Evolutionary conservation across 176 grass and related monocot species (phyloP), one percentile per base, ranked within the genome.

Genomic region (Leersia perrieri): DNA sequence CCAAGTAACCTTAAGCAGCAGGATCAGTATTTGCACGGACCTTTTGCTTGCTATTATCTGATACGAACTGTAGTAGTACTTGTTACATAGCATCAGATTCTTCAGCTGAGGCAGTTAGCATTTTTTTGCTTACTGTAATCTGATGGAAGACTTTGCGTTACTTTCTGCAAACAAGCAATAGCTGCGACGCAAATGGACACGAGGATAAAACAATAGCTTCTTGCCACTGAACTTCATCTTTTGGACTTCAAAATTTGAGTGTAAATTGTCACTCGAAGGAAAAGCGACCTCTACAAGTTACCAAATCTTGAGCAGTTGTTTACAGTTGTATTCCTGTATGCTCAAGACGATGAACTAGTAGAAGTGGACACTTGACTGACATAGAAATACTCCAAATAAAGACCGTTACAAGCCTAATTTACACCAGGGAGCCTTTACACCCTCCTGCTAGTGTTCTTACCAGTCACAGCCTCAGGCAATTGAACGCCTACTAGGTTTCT

Each of bases 381-480:
- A 67, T 31, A 22, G 16, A 82, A 90, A 68, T 30, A 67, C 78
- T 73, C 57, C 82, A 80, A 35, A 47, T 85, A 26, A 51, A 40
- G 60, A 62, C 36, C n/a, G 11, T 47, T 31, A 74, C 44, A 73
- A 78, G 47, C 67, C 73, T 82, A 86, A 73, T 90, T 90, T 86
- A 90, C 83, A 90, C 44, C 68, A 16, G 3, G n/a, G 31, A 60
- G 33, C 11, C 7, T 34, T 12, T 45, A 34, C 33, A n/a, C 44
- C 78, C 33, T 44, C 28, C 39, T 60, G 47, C 30, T 27, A 49
- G 31, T 78, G 63, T 80, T 73, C 33, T 80, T 60, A 27, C 76
- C 66, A 27, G 73, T 60, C 11, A 71, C 77, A 72, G 66, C 35
- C 60, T 44, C 81, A 58, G 53, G 53, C 22, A 58, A 58, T 25